These are phyloP conservation scores for Sclerotinia subarctica DNA, from an alignment of 2,329 filamentous ascomycete genomes.

Conservation along the genomic window DNA sequence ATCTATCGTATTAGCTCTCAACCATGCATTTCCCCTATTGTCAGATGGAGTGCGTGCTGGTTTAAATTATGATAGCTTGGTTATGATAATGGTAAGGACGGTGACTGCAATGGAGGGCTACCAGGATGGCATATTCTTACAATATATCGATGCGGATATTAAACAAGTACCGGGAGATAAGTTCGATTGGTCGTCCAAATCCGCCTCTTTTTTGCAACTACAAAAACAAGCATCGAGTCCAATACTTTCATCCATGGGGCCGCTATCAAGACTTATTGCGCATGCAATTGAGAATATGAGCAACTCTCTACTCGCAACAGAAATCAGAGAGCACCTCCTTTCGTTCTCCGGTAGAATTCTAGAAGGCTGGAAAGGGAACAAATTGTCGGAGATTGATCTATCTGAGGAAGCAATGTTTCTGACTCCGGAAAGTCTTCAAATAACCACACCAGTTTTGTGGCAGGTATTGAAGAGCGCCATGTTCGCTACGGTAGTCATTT, in stretches of 20 bases:
- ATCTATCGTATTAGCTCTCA: conserved; percentile 58
- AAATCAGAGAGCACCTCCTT: conserved; percentile 52
- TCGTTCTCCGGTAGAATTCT: conserved; percentile 46
- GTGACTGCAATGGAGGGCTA: conserved; percentile 61
- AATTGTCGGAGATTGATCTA: conserved; percentile 62
- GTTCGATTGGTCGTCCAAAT: conserved; percentile 58
- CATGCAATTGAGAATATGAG: conserved; percentile 57
- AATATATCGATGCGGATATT: conserved; percentile 60
- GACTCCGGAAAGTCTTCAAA: conserved; percentile 54
- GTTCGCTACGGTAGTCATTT: conserved; percentile 61
- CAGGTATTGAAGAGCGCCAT: conserved; percentile 61
- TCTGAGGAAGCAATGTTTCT: conserved; percentile 58
- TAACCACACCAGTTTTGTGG: conserved; percentile 61
- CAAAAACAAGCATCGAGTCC: conserved; percentile 55
- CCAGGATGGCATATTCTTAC: conserved; percentile 62
- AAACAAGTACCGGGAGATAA: conserved; percentile 47
- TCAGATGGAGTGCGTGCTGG: conserved; percentile 50
- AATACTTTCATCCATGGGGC: conserved; percentile 58
- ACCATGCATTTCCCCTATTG: conserved; percentile 60
- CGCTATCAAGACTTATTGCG: conserved; percentile 59
- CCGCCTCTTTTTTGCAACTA: conserved; percentile 55
- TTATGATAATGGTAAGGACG: conserved; percentile 55
- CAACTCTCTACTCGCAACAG: conserved; percentile 44
- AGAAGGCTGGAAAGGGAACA: conserved; percentile 65
- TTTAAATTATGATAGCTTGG: conserved; percentile 56